Evolutionary conservation across 441 rosid genomes (phyloP).

Genomic region (Adansonia madagascariensis): DNA sequence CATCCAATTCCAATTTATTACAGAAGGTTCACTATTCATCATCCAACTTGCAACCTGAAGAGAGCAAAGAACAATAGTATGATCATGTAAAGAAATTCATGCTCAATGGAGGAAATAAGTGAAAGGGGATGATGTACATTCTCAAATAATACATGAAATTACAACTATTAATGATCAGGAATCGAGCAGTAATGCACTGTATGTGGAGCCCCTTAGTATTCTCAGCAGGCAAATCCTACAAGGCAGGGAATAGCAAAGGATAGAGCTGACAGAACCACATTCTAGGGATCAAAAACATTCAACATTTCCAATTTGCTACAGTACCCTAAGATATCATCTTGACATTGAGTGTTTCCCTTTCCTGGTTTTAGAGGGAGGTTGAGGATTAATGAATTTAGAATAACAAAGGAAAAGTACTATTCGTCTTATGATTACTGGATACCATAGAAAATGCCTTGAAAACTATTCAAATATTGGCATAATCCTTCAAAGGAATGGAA

Average conservation of each 20-base stretch:
- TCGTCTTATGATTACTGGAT: not conserved
- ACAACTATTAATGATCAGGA: slow-evolving; percentile 11
- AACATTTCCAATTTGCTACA: not conserved
- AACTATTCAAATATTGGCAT: not conserved
- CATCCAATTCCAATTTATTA: slow-evolving; percentile 79
- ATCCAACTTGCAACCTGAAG: slow-evolving; percentile 85
- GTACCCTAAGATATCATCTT: not conserved
- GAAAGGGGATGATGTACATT: not conserved
- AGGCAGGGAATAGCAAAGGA: not conserved
- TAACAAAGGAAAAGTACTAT: not conserved
- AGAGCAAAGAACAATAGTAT: slow-evolving; percentile 20
- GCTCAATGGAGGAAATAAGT: not conserved
- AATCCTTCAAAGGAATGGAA: not conserved
- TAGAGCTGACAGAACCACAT: not conserved
- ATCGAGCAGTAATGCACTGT: not conserved
- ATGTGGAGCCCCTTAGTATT: slow-evolving; percentile 16
- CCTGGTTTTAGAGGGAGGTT: not conserved
- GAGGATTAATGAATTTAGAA: not conserved
- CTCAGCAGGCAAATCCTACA: not conserved
- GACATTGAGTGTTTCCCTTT: not conserved
- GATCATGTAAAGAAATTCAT: not conserved
- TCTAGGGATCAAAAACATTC: not conserved
- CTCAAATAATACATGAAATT: not conserved
- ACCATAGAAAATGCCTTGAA: not conserved
- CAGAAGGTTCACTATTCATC: slow-evolving; percentile 72